Base-by-base conservation (phyloP, 2,329 filamentous ascomycete species). In the Tolypocladium inflatum region DNA sequence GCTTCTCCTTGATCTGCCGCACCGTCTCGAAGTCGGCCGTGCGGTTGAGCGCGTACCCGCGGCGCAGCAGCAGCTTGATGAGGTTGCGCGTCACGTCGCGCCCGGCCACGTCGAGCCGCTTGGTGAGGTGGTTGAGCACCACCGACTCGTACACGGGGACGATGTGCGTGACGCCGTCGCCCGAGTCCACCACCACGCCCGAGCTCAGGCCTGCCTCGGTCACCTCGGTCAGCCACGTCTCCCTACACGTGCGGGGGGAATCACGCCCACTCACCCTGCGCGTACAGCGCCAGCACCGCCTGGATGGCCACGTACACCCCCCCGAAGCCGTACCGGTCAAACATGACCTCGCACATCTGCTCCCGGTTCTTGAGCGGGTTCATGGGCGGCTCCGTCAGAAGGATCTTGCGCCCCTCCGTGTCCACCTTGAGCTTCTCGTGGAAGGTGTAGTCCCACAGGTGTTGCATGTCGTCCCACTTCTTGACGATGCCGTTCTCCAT, bases 401-500 rank as follows among this genome's bases (percentile, higher is more conserved):
- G 84, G 73, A 99, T 97, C 83, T 99, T 99, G 75, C 92, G 91
- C 64, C 91, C 93, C 26, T 84, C 85, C 2, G 94, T 85, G 73
- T 97, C 90, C 66, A 99, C 80, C 74, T 91, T 86, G 84, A 99
- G 90, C 84, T 97, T 97, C 74, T 99, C 93, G 75, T 84, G 88
- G 75, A 99, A 99, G 30, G 94, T 99, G 74, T 95, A 97, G 78
- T 99, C 93, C 94, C 94, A 99, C 58, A 99, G 86, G 72, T 97
- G 93, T 79, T 96, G 90, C 94, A 99, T 99, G 75, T 99, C 94
- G 67, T 99, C 94, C 94, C 94, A 99, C 71, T 91, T 92, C 84
- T 97, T 97, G 65, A 99, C 91, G 69, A 99, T 97, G 68, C 94
- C 94, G 74, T 99, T 99, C 76, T 99, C 94, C 94, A 99, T 99